Evolutionary conservation across 2,329 filamentous ascomycete species (phyloP).

Genomic region (Colletotrichum cuscutae): DNA sequence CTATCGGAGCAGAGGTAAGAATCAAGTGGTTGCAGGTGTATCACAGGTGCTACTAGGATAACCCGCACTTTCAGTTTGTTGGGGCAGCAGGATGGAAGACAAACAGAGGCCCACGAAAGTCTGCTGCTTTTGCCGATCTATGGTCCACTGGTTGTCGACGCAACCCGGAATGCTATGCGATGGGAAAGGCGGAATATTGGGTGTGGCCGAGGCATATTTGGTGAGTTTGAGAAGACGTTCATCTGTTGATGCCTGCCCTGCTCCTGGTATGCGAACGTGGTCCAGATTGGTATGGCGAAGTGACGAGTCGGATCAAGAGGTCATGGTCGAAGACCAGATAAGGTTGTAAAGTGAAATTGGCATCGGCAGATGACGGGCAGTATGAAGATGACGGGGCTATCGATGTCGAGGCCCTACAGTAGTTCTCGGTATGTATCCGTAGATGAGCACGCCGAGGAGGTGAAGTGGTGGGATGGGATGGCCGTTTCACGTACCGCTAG

Average conservation of each 20-base stretch:
- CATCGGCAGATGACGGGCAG: slow-evolving; percentile 1
- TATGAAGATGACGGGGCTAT: neutral
- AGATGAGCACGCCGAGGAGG: slow-evolving; percentile 6
- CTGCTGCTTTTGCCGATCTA: neutral
- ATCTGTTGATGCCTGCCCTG: neutral
- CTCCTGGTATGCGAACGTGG: neutral
- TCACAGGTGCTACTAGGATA: neutral
- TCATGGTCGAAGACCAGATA: neutral
- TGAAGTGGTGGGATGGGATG: slow-evolving; percentile 16
- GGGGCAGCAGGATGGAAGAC: neutral
- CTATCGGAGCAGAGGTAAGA: neutral
- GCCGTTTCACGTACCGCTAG: slow-evolving; percentile 28
- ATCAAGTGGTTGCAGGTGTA: slow-evolving; percentile 1
- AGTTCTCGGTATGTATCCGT: neutral
- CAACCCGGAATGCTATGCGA: neutral
- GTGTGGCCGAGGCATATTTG: neutral
- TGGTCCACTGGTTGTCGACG: neutral
- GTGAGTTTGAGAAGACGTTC: neutral
- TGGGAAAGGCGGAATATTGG: neutral
- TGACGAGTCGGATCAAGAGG: neutral
- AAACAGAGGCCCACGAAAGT: neutral
- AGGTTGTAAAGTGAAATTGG: slow-evolving; percentile 2
- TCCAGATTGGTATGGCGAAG: neutral
- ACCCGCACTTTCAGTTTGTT: slow-evolving; percentile 6
- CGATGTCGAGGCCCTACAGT: neutral